phyloP scores from a whole-genome alignment of 2,329 filamentous ascomycete genomes.

The Pestalotiopsis sp. region DNA sequence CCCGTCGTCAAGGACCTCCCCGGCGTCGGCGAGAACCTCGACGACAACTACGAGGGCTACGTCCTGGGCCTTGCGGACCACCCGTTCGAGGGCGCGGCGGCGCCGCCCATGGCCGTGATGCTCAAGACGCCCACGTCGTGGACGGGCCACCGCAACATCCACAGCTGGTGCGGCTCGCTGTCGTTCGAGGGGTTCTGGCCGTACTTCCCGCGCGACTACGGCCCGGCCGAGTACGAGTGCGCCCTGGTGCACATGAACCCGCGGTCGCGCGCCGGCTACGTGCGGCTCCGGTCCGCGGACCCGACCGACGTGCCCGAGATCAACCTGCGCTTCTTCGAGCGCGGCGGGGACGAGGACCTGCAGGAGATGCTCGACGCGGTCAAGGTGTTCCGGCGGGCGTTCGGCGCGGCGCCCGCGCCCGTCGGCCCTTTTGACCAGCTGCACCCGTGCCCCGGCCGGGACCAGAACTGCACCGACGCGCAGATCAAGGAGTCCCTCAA shows the following conservation, averaged over 20 bases:
- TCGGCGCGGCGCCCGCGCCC: constrained; percentile 32
- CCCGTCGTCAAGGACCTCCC: constrained; percentile 45
- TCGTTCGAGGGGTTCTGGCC: constrained; percentile 34
- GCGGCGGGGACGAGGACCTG: constrained; percentile 40
- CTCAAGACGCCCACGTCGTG: constrained; percentile 29
- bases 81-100: constrained; percentile 26
- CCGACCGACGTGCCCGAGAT: constrained; percentile 67
- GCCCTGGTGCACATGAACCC: constrained; percentile 44
- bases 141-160: constrained; percentile 30
- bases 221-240: constrained; percentile 34
- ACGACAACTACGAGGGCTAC: constrained; percentile 44
- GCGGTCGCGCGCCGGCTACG: constrained; percentile 61
- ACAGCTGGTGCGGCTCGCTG: constrained; percentile 31
- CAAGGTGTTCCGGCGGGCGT: constrained; percentile 47
- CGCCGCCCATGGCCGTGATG: constrained; percentile 32
- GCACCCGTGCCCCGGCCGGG: constrained; percentile 21
- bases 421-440: constrained; percentile 35
- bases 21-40: constrained; percentile 54
- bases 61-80: constrained; percentile 27
- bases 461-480: constrained; percentile 19
- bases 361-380: constrained; percentile 27
- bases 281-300: constrained; percentile 62
- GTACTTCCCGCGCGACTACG: constrained; percentile 33
- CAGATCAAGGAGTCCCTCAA: constrained; percentile 25
- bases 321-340: constrained; percentile 62